A percentile compares a stretch with the other conserved stretches of the same genome.
Evolutionary conservation across 2,329 filamentous ascomycete genomes (phyloP).

Genomic region (Dendryphion nanum): DNA sequence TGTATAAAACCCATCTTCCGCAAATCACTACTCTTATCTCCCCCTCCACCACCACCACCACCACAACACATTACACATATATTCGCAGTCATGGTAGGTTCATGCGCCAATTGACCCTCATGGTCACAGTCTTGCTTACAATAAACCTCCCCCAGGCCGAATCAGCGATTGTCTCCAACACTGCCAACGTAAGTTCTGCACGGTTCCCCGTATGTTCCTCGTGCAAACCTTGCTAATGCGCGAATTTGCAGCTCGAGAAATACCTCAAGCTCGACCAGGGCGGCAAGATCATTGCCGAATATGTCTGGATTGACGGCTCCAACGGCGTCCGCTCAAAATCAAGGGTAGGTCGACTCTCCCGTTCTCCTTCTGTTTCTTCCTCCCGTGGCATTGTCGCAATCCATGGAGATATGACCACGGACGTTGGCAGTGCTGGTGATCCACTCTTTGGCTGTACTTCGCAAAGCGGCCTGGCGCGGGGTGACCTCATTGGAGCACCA

Average conservation of each 20-base stretch:
- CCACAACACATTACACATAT: slow-evolving; percentile 5
- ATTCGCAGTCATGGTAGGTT: slow-evolving; percentile 34
- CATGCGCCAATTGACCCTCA: slow-evolving; percentile 5
- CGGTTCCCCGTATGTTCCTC: slow-evolving; percentile 17
- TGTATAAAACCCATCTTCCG: too few relatives aligned
- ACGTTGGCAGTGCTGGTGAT: too few relatives aligned
- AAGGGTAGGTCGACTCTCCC: slow-evolving; percentile 65
- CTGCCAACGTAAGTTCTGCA: slow-evolving; percentile 44
- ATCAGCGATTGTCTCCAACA: slow-evolving; percentile 48
- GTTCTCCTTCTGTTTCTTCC: neutral
- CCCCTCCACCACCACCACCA: neutral
- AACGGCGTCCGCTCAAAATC: slow-evolving; percentile 91
- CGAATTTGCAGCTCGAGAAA: slow-evolving; percentile 70
- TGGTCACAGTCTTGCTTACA: too few relatives aligned
- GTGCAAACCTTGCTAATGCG: slow-evolving; percentile 17
- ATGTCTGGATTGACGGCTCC: slow-evolving; percentile 88
- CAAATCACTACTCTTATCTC: too few relatives aligned
- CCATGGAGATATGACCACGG: too few relatives aligned
- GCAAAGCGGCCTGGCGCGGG: slow-evolving; percentile 1
- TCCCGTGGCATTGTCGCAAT: slow-evolving; percentile 6
- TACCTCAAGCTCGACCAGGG: slow-evolving; percentile 90
- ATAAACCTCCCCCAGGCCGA: slow-evolving; percentile 27
- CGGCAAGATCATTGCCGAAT: slow-evolving; percentile 87
- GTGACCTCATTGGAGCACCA: slow-evolving; percentile 13
- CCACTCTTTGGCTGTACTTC: too few relatives aligned